Evolutionary conservation across 1,284 basidiomycete species (phyloP), one percentile per base, ranked within the genome.

Genomic region (Hortiboletus rubellus): DNA sequence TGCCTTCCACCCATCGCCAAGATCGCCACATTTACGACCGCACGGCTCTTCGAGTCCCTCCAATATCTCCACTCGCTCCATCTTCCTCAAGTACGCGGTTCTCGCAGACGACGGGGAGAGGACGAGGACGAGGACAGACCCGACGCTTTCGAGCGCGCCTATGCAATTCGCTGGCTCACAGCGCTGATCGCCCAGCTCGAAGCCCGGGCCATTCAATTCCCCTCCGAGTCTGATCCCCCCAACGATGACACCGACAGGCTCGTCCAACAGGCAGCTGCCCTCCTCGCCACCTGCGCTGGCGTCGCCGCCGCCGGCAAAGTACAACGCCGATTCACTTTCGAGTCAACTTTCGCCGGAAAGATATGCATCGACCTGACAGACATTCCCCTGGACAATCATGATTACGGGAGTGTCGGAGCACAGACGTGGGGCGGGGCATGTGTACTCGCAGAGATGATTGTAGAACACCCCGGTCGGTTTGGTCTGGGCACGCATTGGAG

Each of bases 401-500:
- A 94, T 66, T 89, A 88, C 63, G 76, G 81, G 5, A 86, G 83
- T 52, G 88, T 95, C 18, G 94, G 94, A 7, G 88, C 92, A 18
- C 93, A 96, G 72, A 96, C 94, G 0, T 96, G 94, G 94, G 94
- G 93, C 2, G 84, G 86, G 6, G 89, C 92, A 1, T 93, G 90
- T 62, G 83, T 96, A 6, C 79, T 96, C 42, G 85, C 92, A 0
- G 86, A 94, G 65, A 82, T 88, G 73, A 83, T 96, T 51, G 81
- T 83, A 1, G 79, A 85, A 22, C 69, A 79, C 30, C 91, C 91
- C 0, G 66, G 58, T 1, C 62, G 63, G 3, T 92, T 89, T 65
- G 81, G 81, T 5, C 68, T 87, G 8, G 52, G 44, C 7, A 27
- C 17, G 2, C 48, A 8, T 42, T 30, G n/a, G 41, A 3, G 11